Conservation (phyloP, 2,329 filamentous ascomycete species). For the Teratosphaeria zuluensis region DNA sequence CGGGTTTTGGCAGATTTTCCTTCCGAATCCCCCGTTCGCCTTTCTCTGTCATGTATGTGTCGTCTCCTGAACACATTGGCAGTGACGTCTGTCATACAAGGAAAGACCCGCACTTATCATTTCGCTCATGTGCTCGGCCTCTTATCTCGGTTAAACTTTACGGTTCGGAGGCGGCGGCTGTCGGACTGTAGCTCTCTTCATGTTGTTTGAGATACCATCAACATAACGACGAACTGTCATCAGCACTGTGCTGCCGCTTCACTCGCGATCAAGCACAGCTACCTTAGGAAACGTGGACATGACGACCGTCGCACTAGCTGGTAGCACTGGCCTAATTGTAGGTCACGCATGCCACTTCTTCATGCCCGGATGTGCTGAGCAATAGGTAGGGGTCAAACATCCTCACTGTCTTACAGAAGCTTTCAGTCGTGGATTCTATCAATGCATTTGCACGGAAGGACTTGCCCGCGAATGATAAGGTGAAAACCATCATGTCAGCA, state of each 20-base stretch:
- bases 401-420: conserved; percentile 51
- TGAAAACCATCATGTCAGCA: conserved; percentile 55
- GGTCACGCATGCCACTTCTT: conserved; percentile 11
- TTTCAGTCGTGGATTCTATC: conserved; percentile 44
- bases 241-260: neutral
- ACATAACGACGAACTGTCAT: neutral
- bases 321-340: conserved; percentile 55
- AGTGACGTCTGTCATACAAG: neutral
- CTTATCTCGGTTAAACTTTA: neutral
- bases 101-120: neutral
- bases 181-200: neutral
- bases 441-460: conserved; percentile 58
- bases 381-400: conserved; percentile 58
- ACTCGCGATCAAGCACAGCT: too few relatives aligned
- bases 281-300: conserved; percentile 19
- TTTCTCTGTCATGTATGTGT: neutral
- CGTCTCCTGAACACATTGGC: neutral
- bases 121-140: neutral
- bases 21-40: neutral
- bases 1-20: neutral
- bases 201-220: neutral
- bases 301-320: conserved; percentile 47
- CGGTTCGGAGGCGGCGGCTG: neutral
- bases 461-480: conserved; percentile 47
- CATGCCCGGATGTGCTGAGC: conserved; percentile 16